Base-by-base conservation (phyloP, 345 rosid species). In the Brassica incana region DNA sequence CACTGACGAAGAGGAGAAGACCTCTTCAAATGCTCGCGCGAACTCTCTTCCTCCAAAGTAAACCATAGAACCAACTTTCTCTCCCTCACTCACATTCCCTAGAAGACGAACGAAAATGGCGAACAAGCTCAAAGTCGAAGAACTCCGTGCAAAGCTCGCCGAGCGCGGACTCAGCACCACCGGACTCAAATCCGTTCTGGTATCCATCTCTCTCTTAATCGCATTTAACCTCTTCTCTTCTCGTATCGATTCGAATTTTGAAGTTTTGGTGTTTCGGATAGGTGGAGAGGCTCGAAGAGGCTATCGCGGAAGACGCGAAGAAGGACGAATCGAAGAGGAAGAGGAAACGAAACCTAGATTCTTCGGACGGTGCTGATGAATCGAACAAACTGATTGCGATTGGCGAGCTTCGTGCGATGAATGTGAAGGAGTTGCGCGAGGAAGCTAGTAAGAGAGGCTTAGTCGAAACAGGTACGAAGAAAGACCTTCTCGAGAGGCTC, bases 241-340 rank as follows among this genome's bases (percentile, higher is more conserved):
- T 52, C 15, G 5, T 12, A 50, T 32, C 14, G 27, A 30, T 50
- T 16, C 61, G 45, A 5, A 8, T 30, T 14, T 29, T 72, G 56
- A 32, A 43, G n/a, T 5, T 63, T 72, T 25, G 23, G 4, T 56
- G 72, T 8, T 6, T 54, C 25, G 23, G 8, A 76, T 76, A 90
- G 97, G 85, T 87, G 60, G 86, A 79, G 83, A 89, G 95, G 79
- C 88, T 92, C 7, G 87, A 86, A 64, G 80, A 86, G 67, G 97
- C 88, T 30, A 63, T 88, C 5, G 76, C 81, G 52, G 80, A 88
- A 67, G 91, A 35, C 16, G 73, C 72, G 59, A 75, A 74, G 77
- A 65, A 84, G 6, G 65, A 23, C 16, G 83, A 20, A 50, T 20
- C 60, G 12, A 35, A 67, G 75, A 76, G 59, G 30, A 92, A 85